phyloP scores from a whole-genome alignment of 106 monocot genomes.

The Dioscorea zingiberensis region DNA sequence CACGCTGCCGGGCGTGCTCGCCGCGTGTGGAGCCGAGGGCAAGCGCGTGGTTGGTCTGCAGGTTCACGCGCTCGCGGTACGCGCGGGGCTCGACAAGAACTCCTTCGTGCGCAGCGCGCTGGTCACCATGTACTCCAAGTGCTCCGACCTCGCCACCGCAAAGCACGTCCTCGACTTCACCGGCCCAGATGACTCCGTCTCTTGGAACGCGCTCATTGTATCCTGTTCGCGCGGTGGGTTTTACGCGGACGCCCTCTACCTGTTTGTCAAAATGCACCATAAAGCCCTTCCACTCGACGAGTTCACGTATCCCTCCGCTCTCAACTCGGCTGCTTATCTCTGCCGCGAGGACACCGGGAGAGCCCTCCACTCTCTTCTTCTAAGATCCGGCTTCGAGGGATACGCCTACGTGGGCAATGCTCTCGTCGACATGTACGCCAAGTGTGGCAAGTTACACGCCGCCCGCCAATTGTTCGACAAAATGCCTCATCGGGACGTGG shows the following conservation, averaged over 20 bases:
- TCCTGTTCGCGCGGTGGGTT: constrained; percentile 15
- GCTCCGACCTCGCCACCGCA: constrained; percentile 17
- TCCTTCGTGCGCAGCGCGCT: constrained; percentile 44
- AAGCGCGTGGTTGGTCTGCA: constrained; percentile 20
- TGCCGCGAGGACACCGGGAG: constrained; percentile 8
- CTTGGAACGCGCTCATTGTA: constrained; percentile 49
- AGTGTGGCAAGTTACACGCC: constrained; percentile 9
- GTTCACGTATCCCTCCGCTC: constrained; percentile 44
- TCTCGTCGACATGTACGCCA: constrained; percentile 29
- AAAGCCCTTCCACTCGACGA: constrained; percentile 38
- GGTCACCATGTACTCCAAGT: constrained; percentile 36
- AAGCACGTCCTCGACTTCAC: constrained; percentile 15
- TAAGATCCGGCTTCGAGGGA: constrained; percentile 20
- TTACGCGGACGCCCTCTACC: constrained; percentile 15
- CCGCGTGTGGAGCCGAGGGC: constrained; percentile 19
- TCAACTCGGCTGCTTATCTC: constrained; percentile 26
- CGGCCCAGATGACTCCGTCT: constrained; percentile 22
- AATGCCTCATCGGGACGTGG: constrained; percentile 13
- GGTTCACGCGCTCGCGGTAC: constrained; percentile 32
- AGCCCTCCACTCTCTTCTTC: constrained; percentile 24
- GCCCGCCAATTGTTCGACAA: constrained; percentile 14
- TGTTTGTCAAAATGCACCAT: constrained; percentile 47
- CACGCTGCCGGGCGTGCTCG: constrained; percentile 39
- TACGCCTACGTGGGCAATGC: constrained; percentile 38
- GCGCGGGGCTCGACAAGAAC: constrained; percentile 24